Evolutionary conservation across 2,329 filamentous ascomycete species (phyloP), one percentile per base, ranked within the genome.

Genomic region (Claviceps fusiformis): DNA sequence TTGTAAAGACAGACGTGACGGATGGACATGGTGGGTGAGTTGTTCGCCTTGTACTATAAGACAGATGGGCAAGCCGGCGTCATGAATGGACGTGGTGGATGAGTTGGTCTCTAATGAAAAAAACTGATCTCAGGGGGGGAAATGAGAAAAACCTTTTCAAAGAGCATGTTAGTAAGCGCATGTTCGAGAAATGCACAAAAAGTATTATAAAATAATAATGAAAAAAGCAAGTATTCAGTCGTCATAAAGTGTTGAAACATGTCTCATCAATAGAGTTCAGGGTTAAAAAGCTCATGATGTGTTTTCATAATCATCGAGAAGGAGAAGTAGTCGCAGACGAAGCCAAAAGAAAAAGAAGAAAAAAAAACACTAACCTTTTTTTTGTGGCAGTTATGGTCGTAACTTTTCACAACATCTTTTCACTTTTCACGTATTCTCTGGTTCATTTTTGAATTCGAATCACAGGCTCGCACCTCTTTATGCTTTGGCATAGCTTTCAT

Each of bases 241-340:
- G 78, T 82, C 80, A 82, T 80, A 81, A 62, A 63, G 70, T 78
- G 68, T 68, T 81, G 72, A 77, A 78, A 72, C 75, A 67, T 73
- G 65, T 68, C 71, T 81, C 78, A 79, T 81, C 76, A 81, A 75
- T 65, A 71, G 67, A 71, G 62, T 73, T 79, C 79, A 82, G 79
- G 78, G 78, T 83, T 82, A 82, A 83, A 83, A 83, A 83, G 79
- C 79, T 82, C 79, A 77, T 80, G 75, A 73, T 68, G 68, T 65
- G 67, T 43, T 70, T 71, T 73, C 66, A 75, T 75, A 79, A 81
- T 81, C 79, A 77, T 82, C 60, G 75, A 72, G 41, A 11, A 31
- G 15, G 44, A 56, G 19, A 15, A 33, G 24, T 1, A 45, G 44
- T 47, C 13, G 17, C 27, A 27, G 7, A 19, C 15, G 55, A 53